phyloP scores from a whole-genome alignment of 768 basidiomycete species.

The Trametes sanguinea region DNA sequence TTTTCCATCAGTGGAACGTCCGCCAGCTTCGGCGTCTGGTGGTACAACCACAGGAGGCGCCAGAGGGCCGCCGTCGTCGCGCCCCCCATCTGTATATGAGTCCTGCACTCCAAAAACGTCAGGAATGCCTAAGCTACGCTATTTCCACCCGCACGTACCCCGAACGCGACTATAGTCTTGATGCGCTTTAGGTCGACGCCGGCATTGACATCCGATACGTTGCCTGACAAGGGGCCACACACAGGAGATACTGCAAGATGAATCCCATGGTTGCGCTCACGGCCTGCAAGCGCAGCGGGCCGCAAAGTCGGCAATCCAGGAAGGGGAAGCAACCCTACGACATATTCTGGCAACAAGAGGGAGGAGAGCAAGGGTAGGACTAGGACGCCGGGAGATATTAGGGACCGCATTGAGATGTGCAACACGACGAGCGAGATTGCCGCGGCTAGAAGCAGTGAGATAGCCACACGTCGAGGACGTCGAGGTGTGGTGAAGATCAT shows the following conservation, averaged over 20 bases:
- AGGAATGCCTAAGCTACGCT: not conserved
- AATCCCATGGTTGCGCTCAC: slow-evolving; percentile 28
- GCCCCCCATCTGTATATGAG: slow-evolving; percentile 53
- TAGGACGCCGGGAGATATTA: not conserved
- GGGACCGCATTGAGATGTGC: not conserved
- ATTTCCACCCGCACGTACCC: slow-evolving; percentile 35
- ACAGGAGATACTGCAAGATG: slow-evolving; percentile 49
- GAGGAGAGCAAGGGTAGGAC: not conserved
- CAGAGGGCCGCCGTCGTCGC: slow-evolving; percentile 46
- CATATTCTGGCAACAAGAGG: not conserved
- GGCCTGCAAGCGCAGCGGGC: not conserved
- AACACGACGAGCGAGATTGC: not conserved
- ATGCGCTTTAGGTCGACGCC: slow-evolving; percentile 41
- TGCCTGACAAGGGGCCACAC: slow-evolving; percentile 45
- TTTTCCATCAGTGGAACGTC: slow-evolving; percentile 51
- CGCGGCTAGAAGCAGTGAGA: not conserved
- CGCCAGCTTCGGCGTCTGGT: slow-evolving; percentile 51
- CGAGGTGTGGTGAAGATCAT: not conserved
- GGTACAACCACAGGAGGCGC: slow-evolving; percentile 43
- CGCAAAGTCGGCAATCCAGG: not conserved
- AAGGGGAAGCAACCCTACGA: not conserved
- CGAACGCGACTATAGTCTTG: slow-evolving; percentile 55
- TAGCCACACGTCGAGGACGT: not conserved
- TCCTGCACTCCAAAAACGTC: slow-evolving; percentile 33
- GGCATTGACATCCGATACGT: slow-evolving; percentile 48